Percentiles rank a stretch among this genome's conserved stretches.
Evolutionary conservation across 352 stramenopile genomes (phyloP).

Genomic region (Pythium dissimile): DNA sequence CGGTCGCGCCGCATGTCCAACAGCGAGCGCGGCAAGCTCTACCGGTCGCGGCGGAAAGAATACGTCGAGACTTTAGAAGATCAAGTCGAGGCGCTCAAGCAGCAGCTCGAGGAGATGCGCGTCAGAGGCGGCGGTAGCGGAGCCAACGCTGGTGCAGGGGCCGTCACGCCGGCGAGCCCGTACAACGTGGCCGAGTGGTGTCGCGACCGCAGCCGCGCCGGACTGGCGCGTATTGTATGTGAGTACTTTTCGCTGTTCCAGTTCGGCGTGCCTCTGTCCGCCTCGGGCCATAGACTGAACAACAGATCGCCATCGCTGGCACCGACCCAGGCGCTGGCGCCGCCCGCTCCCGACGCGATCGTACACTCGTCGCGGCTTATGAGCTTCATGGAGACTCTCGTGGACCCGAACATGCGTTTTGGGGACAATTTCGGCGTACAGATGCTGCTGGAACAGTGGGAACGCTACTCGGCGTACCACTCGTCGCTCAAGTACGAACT

Average conservation of each 20-base stretch:
- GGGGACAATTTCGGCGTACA: slow-evolving; percentile 36
- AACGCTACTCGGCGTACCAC: slow-evolving; percentile 54
- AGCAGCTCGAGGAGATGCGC: slow-evolving; percentile 40
- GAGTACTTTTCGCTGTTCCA: slow-evolving; percentile 56
- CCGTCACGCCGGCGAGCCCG: slow-evolving; percentile 2
- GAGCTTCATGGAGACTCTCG: slow-evolving; percentile 34
- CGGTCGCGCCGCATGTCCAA: slow-evolving; percentile 41
- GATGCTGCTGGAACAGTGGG: slow-evolving; percentile 45
- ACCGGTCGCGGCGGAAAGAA: slow-evolving; percentile 46
- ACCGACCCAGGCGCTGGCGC: slow-evolving; percentile 22
- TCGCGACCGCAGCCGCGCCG: slow-evolving; percentile 15
- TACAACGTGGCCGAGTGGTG: slow-evolving; percentile 18
- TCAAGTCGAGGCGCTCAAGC: slow-evolving; percentile 37
- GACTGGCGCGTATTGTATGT: slow-evolving; percentile 31
- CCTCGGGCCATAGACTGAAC: not conserved
- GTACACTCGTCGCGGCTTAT: slow-evolving; percentile 20
- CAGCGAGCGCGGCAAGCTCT: slow-evolving; percentile 65
- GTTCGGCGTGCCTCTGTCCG: slow-evolving; percentile 35
- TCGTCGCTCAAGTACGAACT: slow-evolving; percentile 40
- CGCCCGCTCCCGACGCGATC: not conserved
- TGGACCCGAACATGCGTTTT: slow-evolving; percentile 40
- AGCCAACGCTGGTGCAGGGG: not conserved
- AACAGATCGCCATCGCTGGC: not conserved
- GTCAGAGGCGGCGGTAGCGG: slow-evolving; percentile 25
- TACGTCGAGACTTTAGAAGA: slow-evolving; percentile 37